Base-by-base conservation (phyloP, 805 yeast genomes). In the Wickerhamomyces bisporus region DNA sequence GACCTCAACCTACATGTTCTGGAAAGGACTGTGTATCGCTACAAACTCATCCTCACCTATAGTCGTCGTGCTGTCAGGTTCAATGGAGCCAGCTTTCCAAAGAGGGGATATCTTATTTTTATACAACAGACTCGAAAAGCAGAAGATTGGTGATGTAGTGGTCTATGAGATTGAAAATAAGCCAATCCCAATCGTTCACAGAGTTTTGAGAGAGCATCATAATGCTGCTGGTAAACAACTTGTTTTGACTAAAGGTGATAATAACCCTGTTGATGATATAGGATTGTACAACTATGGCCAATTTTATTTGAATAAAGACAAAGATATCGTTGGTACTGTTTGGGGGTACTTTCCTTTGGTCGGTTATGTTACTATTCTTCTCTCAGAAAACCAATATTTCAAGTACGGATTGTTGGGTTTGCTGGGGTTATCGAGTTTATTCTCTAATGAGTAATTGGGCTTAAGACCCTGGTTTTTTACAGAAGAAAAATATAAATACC, bases 1-100 rank as follows among this genome's bases (percentile, higher is more conserved):
- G 41, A 75, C 96, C 10, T 79, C 95, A 0, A 95, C 98, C 1
- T 93, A 79, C 61, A 84, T 93, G 75, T 77, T 86, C 43, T 93
- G 97, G 95, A 87, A 86, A 56, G 75, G 85, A 0, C 68, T 91
- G 13, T 77, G 87, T 1, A 66, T 91, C 4, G 67, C 79, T 1
- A 72, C 96, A 10, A 79, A 86, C 62, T 79, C 96, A 0, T 81
- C 86, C 43, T 86, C 97, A 2, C 98, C 98, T 16, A 78, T 93
- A 18, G 98, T 93, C 16, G 98, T 93, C 21, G 98, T 93, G 9
- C 74, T 93, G 34, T 88, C 98, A 1, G 98, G 98, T 6, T 91
- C 98, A 2, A 93, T 93, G 98, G 98, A 93, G 60, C 98, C 98
- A 2, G 98, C 98, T 2, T 93, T 93, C 72, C 97, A 93, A 64